Percentiles rank a stretch among this genome's conserved stretches.
Conservation (phyloP, 208 protist genomes). For the Crithidia mellificae region DNA sequence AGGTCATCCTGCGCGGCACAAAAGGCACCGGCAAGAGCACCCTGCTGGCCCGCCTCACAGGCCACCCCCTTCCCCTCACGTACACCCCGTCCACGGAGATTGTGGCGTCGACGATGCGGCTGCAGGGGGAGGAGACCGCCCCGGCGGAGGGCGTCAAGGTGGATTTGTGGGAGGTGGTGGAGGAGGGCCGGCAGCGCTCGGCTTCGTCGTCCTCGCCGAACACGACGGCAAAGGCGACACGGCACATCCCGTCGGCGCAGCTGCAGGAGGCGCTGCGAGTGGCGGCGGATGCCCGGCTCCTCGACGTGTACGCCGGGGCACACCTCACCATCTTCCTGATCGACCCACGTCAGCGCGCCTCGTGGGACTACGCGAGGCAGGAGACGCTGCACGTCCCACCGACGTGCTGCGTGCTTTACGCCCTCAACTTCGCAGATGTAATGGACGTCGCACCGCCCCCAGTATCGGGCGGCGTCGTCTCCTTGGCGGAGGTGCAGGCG, state of each 20-base stretch:
- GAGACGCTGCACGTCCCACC: conserved; percentile 60
- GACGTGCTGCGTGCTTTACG: conserved; percentile 59
- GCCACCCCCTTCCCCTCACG: conserved; percentile 31
- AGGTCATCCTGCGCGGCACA: conserved; percentile 73
- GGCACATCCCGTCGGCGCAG: conserved; percentile 23
- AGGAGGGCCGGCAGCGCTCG: conserved; percentile 38
- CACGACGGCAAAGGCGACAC: background rate
- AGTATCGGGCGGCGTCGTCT: conserved; percentile 18
- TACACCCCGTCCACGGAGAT: conserved; percentile 71
- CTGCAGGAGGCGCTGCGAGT: conserved; percentile 31
- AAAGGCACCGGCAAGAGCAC: conserved; percentile 70
- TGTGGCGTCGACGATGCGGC: conserved; percentile 58
- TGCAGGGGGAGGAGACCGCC: conserved; percentile 37
- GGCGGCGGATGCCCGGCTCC: conserved; percentile 46
- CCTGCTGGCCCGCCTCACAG: conserved; percentile 63
- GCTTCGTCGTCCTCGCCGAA: conserved; percentile 15
- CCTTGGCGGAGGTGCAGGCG: conserved; percentile 45
- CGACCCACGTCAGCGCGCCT: conserved; percentile 51
- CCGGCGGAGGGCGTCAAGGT: conserved; percentile 66
- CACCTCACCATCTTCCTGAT: conserved; percentile 75
- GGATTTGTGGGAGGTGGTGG: conserved; percentile 81
- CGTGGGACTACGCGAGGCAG: conserved; percentile 65
- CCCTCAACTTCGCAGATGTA: conserved; percentile 66
- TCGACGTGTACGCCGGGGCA: conserved; percentile 67
- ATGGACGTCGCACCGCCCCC: conserved; percentile 1